These are phyloP conservation scores for Spinellus fusiger DNA, from an alignment of 192 early-diverging fungal species.

Conservation along the genomic window DNA sequence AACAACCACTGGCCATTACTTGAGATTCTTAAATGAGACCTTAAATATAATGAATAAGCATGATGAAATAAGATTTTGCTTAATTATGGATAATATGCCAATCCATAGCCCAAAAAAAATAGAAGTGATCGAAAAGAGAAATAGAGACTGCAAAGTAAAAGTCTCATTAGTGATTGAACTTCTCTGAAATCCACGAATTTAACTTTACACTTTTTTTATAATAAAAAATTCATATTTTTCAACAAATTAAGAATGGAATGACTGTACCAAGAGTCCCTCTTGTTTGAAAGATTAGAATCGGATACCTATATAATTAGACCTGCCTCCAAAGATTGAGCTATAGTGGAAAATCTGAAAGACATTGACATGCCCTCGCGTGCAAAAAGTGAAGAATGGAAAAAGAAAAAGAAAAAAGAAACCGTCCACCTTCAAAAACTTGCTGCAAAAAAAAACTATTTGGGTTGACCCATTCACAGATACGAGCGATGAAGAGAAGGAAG, in stretches of 20 bases:
- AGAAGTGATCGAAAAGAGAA: not conserved
- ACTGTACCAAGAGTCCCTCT: no score
- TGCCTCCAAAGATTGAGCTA: no score
- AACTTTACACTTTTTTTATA: not conserved
- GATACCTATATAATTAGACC: no score
- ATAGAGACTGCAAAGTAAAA: not conserved
- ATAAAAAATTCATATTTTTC: not conserved
- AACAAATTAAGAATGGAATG: no score
- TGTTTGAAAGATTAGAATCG: no score
- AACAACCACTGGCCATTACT: not conserved
- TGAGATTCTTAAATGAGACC: not conserved
- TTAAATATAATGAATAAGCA: not conserved
- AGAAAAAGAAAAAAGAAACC: not conserved
- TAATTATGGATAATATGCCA: not conserved
- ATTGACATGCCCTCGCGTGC: not conserved
- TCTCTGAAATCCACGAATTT: not conserved
- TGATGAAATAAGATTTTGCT: not conserved
- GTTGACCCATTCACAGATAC: no score
- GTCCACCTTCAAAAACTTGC: no score
- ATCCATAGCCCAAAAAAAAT: not conserved
- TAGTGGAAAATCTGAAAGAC: no score
- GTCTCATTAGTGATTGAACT: no score
- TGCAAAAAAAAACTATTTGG: no score
- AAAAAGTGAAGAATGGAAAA: not conserved
- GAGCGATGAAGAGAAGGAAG: no score